Percentiles rank a stretch among this genome's conserved stretches.
Conservation (phyloP, 495 filamentous ascomycete genomes). For the Hypoxylon lienhwacheense region DNA sequence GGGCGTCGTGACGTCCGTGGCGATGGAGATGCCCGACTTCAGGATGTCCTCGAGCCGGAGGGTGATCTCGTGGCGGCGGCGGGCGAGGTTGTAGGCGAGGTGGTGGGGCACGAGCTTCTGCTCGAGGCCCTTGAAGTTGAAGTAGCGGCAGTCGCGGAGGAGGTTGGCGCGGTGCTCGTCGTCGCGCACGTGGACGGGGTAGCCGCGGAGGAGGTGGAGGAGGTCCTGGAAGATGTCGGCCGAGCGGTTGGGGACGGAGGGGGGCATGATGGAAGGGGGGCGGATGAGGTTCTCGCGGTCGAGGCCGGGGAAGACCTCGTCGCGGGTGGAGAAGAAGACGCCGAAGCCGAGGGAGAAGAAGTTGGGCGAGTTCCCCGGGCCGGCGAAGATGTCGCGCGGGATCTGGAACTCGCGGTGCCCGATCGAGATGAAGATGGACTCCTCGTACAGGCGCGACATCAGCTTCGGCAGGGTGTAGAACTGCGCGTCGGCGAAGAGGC, state of each 20-base stretch:
- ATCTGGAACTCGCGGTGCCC: constrained; percentile 86
- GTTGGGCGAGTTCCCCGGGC: constrained; percentile 86
- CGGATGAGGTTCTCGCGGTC: constrained; percentile 79
- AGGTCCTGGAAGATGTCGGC: constrained; percentile 81
- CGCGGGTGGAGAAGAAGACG: constrained; percentile 79
- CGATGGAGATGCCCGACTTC: constrained; percentile 76
- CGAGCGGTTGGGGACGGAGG: constrained; percentile 75
- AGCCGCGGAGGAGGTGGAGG: constrained; percentile 84
- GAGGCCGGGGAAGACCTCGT: constrained; percentile 84
- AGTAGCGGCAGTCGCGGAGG: constrained; percentile 87
- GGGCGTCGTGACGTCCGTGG: constrained; percentile 44
- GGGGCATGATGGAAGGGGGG: constrained; percentile 82
- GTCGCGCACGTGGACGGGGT: constrained; percentile 75
- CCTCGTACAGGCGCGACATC: constrained; percentile 91
- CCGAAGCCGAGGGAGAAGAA: constrained; percentile 94
- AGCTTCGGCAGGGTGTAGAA: constrained; percentile 93
- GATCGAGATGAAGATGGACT: constrained; percentile 88
- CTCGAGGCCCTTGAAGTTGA: constrained; percentile 87
- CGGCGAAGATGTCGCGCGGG: constrained; percentile 81
- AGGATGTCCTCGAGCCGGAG: constrained; percentile 83
- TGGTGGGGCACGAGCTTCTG: constrained; percentile 81
- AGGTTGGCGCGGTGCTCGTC: constrained; percentile 78
- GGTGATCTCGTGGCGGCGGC: constrained; percentile 71
- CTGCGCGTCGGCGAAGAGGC: constrained; percentile 91
- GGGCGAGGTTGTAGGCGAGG: constrained; percentile 73